These are phyloP conservation scores for Alternaria angustiovoidea DNA, from an alignment of 2,329 filamentous ascomycete species.

Conservation along the genomic window DNA sequence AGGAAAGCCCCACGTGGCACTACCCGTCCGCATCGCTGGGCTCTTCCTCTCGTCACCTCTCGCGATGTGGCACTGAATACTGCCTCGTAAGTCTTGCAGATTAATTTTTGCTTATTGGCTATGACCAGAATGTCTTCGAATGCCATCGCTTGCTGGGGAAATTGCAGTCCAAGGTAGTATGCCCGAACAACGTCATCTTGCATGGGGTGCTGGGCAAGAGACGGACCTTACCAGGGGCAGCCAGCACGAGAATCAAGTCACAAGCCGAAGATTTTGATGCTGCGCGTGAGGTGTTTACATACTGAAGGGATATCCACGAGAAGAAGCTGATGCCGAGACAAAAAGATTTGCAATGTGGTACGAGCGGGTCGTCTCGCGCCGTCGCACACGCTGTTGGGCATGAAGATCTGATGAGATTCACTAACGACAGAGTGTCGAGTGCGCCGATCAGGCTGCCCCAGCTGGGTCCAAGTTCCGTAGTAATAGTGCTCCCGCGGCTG, in stretches of 20 bases:
- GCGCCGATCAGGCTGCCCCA: constrained; percentile 21
- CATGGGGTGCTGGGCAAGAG: constrained; percentile 14
- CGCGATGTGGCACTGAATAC: neutral
- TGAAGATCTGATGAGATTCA: constrained; percentile 14
- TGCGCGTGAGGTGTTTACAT: neutral
- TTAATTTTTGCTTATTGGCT: neutral
- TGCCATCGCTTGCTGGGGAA: constrained; percentile 2
- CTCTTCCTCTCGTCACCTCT: constrained; percentile 3
- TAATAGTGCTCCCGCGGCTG: constrained; percentile 16
- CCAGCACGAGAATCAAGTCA: constrained; percentile 7
- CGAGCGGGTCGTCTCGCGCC: constrained; percentile 30
- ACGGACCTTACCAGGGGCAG: neutral
- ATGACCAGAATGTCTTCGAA: constrained; percentile 1
- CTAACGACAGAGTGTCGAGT: constrained; percentile 25
- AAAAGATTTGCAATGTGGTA: constrained; percentile 6
- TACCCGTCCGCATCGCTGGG: neutral
- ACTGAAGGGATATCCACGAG: neutral
- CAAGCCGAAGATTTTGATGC: neutral
- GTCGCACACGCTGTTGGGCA: constrained; percentile 20
- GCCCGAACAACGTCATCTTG: constrained; percentile 17
- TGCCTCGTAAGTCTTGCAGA: neutral
- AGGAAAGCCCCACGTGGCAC: neutral
- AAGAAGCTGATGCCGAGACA: constrained; percentile 2
- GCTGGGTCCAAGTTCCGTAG: constrained; percentile 8
- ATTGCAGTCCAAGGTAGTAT: constrained; percentile 9